phyloP scores from a whole-genome alignment of 2,329 filamentous ascomycete species.

The Trichophyton mentagrophytes region DNA sequence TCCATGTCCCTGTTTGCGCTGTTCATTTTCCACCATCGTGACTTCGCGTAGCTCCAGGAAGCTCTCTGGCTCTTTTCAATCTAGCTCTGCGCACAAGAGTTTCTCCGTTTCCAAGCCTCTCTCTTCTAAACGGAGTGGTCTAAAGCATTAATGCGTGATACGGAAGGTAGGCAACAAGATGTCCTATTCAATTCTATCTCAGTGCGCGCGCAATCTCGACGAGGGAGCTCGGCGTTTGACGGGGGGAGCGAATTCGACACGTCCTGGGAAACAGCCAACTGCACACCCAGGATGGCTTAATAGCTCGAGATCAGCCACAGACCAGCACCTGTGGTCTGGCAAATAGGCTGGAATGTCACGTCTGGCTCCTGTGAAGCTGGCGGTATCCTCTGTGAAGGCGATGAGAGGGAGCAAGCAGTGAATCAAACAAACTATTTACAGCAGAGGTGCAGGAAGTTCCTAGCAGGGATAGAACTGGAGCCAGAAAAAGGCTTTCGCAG shows the following conservation, averaged over 20 bases:
- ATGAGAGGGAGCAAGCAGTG: background rate
- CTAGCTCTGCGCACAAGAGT: background rate
- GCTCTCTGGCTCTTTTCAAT: background rate
- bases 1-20: slow-evolving; percentile 38
- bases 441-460: background rate
- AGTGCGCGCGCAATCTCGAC: background rate
- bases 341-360: background rate
- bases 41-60: background rate
- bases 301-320: background rate
- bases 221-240: background rate
- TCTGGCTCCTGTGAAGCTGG: background rate
- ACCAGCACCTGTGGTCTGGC: background rate
- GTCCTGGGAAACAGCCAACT: background rate
- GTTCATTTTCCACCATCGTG: slow-evolving; percentile 42
- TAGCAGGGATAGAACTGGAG: too few species aligned
- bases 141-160: background rate
- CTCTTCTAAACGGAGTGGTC: background rate
- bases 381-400: background rate
- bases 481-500: background rate
- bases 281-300: background rate
- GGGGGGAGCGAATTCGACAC: background rate
- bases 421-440: background rate
- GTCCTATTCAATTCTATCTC: background rate
- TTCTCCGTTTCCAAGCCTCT: background rate
- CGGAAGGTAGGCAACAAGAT: background rate